Percentiles rank a stretch among this genome's conserved stretches.
These are phyloP conservation scores for Periconia sp. DNA, from an alignment of 2,329 filamentous ascomycete genomes.

Conservation along the genomic window DNA sequence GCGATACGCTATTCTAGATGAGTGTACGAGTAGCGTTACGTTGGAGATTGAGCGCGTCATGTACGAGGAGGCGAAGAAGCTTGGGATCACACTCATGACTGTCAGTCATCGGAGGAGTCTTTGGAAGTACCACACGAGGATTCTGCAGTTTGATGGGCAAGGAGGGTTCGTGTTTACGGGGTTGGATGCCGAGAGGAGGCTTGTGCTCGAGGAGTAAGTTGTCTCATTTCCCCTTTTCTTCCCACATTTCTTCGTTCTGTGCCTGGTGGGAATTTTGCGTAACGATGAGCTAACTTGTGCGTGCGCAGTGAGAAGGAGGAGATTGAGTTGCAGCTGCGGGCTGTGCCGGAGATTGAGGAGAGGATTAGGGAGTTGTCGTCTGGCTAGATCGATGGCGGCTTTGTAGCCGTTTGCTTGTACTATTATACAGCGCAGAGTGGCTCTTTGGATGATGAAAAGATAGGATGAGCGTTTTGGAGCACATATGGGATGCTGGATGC, in stretches of 20 bases:
- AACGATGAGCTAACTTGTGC: conserved; percentile 17
- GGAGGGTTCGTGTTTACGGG: conserved; percentile 88
- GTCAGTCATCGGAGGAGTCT: conserved; percentile 89
- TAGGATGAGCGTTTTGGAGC: not conserved
- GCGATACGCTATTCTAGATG: conserved; percentile 93
- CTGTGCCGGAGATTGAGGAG: conserved; percentile 86
- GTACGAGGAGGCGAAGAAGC: conserved; percentile 92
- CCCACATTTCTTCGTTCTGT: conserved; percentile 6
- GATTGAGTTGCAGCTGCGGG: conserved; percentile 80
- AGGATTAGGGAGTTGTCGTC: conserved; percentile 83
- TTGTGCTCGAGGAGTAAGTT: conserved; percentile 82
- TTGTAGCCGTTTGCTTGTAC: too few species aligned
- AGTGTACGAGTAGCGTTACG: conserved; percentile 95
- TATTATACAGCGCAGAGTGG: too few species aligned
- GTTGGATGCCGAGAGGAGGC: conserved; percentile 83
- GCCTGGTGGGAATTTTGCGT: conserved; percentile 1
- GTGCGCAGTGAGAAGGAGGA: conserved; percentile 84
- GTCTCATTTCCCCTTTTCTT: not conserved
- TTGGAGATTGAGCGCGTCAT: conserved; percentile 93
- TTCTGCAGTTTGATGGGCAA: conserved; percentile 95
- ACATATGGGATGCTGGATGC: not conserved
- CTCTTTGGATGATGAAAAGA: too few species aligned
- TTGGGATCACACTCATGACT: conserved; percentile 96
- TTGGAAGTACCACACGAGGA: conserved; percentile 96
- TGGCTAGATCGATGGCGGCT: conserved; percentile 45